Percentiles rank a stretch among this genome's conserved stretches.
Evolutionary conservation across 106 monocot species (phyloP).

Genomic region (Acorus gramineus): DNA sequence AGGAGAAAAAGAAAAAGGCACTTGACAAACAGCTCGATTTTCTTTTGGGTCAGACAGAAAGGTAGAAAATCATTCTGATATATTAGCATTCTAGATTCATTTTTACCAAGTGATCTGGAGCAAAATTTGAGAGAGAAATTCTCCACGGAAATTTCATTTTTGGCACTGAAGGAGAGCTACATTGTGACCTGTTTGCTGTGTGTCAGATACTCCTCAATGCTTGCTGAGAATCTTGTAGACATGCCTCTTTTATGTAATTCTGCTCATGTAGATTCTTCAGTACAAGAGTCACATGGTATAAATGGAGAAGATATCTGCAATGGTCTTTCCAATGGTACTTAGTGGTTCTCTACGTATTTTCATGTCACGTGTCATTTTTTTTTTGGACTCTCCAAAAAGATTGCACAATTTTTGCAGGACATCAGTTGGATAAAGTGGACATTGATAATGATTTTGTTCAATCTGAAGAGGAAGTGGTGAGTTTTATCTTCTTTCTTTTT

Average conservation of each 20-base stretch:
- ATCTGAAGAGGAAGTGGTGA: conserved; percentile 75
- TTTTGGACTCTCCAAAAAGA: not conserved
- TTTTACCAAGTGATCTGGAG: too few species aligned
- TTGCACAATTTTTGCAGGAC: conserved; percentile 25
- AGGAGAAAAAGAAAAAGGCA: conserved; percentile 94
- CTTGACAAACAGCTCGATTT: conserved; percentile 98
- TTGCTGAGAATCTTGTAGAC: conserved; percentile 91
- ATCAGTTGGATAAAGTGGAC: conserved; percentile 27
- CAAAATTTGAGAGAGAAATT: too few species aligned
- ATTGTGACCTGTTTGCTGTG: not conserved
- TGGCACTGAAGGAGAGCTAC: not conserved
- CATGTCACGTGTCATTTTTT: too few species aligned
- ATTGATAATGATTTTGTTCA: conserved; percentile 52
- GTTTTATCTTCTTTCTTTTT: not conserved
- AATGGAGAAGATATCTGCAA: conserved; percentile 16
- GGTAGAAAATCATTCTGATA: conserved; percentile 21
- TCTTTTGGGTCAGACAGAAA: conserved; percentile 98
- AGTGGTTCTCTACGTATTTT: too few species aligned
- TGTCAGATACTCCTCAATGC: conserved; percentile 88
- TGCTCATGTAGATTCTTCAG: conserved; percentile 7
- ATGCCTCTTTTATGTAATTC: conserved; percentile 18
- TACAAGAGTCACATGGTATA: conserved; percentile 13
- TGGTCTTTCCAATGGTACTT: not conserved
- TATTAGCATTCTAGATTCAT: too few species aligned
- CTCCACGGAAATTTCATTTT: too few species aligned